These are phyloP conservation scores for Nothophaeocryptopus gaeumannii DNA, from an alignment of 2,329 filamentous ascomycete species.

Conservation along the genomic window DNA sequence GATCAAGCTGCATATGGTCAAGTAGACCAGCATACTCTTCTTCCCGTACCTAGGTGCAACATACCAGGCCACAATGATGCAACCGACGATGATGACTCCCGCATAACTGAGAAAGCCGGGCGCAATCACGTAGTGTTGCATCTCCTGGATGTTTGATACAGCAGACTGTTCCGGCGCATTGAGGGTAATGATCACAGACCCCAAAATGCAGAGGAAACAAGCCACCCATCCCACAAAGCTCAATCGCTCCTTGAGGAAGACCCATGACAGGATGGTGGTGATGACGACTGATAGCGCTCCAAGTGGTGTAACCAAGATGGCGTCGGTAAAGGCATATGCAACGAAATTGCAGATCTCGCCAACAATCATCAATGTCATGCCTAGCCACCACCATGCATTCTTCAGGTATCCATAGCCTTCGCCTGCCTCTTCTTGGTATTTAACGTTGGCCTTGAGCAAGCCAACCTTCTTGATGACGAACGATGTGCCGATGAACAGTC, in stretches of 20 bases:
- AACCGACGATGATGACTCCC: constrained; percentile 75
- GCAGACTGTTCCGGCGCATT: constrained; percentile 86
- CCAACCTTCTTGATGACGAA: constrained; percentile 96
- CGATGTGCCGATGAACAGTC: constrained; percentile 87
- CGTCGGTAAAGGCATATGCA: constrained; percentile 94
- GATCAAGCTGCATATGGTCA: constrained; percentile 92
- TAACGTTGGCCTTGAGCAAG: constrained; percentile 85
- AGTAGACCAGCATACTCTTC: constrained; percentile 95
- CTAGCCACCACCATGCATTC: constrained; percentile 90
- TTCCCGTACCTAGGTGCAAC: constrained; percentile 86
- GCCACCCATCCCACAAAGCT: constrained; percentile 95
- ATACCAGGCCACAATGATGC: constrained; percentile 70
- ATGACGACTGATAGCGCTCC: constrained; percentile 91
- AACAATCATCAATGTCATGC: constrained; percentile 95
- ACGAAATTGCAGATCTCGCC: constrained; percentile 97
- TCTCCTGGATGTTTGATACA: constrained; percentile 83
- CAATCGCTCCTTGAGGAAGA: constrained; percentile 91
- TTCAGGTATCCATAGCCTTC: constrained; percentile 97
- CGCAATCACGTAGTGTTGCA: constrained; percentile 81
- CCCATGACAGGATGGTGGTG: constrained; percentile 83
- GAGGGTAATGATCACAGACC: constrained; percentile 88
- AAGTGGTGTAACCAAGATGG: constrained; percentile 88
- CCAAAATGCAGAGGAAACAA: constrained; percentile 92
- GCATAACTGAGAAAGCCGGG: constrained; percentile 85
- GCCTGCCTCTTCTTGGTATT: constrained; percentile 92